Evolutionary conservation across 441 rosid genomes (phyloP).

Genomic region (Aleurites moluccanus): DNA sequence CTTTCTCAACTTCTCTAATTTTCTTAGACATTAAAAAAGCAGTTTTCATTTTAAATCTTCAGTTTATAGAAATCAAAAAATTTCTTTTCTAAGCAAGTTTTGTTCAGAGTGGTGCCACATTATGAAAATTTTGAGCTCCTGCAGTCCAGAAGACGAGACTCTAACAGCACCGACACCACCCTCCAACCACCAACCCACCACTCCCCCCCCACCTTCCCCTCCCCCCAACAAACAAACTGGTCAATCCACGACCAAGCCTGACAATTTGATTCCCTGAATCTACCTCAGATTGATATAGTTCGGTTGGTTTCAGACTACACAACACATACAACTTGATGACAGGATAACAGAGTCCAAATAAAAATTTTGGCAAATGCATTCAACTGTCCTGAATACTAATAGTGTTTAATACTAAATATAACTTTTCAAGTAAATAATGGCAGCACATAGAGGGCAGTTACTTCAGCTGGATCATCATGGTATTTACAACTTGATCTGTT

Average conservation of each 20-base stretch:
- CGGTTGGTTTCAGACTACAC: neutral
- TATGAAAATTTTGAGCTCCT: neutral
- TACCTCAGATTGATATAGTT: no score
- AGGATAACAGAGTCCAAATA: neutral
- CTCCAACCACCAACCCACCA: no score
- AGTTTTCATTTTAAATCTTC: no score
- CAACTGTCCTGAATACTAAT: neutral
- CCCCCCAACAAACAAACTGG: no score
- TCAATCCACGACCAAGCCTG: no score
- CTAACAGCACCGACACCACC: no score
- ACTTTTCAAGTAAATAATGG: neutral
- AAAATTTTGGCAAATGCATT: neutral
- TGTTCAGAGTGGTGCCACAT: neutral
- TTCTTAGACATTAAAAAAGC: no score
- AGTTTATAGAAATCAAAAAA: no score
- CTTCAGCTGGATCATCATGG: conserved; percentile 12
- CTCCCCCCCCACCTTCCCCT: no score
- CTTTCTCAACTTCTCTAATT: no score
- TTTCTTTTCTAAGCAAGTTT: no score
- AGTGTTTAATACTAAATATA: neutral
- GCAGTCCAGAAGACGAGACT: neutral
- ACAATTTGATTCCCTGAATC: neutral
- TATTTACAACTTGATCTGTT: neutral
- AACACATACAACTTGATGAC: neutral
- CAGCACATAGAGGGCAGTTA: neutral